Base-by-base conservation (phyloP, 768 basidiomycete genomes). In the Lanmaoa rubissima region DNA sequence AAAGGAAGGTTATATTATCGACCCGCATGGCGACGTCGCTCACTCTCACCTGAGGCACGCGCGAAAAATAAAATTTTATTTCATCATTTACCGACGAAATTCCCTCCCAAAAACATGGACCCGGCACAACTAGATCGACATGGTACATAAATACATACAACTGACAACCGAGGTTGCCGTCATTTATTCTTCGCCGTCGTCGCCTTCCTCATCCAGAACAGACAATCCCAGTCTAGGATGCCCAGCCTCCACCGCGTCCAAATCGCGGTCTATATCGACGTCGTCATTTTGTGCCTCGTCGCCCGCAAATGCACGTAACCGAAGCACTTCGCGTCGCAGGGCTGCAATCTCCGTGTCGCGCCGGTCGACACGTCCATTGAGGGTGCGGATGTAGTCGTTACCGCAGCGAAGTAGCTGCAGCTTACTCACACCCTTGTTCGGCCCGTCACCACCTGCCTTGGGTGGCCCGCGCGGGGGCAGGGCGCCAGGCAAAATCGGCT, bases 341-440 rank as follows among this genome's bases (percentile, higher is more conserved):
- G 64, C 75, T 55, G 69, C 76, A 62, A 96, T 89, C 74, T 94
- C 92, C 45, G 79, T 80, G 65, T 97, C 92, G 60, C 94, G 74
- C 66, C 90, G 79, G 52, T 90, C 87, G 48, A 95, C 82, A 32
- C 90, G 82, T 17, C 76, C 86, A 58, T 89, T 89, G 64, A 97
- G 79, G 59, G 82, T 75, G 61, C 87, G 79, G 59, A 98, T 87
- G 68, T 81, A 95, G 69, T 94, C 90, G 70, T 98, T 98, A 36
- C 90, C 91, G 66, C 92, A 95, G 57, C 92, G 85, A 53, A 98
- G 73, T 38, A 98, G 75, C 73, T 96, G 94, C 54, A 97, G 76
- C 78, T 97, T 98, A 78, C 91, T 93, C 47, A 98, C 93, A 16
- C 87, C 87, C 66, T 94, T 89, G 72, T 98, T 98, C 11, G 94